Conservation (phyloP, 441 rosid genomes). For the Pelargonium fulgidum region DNA sequence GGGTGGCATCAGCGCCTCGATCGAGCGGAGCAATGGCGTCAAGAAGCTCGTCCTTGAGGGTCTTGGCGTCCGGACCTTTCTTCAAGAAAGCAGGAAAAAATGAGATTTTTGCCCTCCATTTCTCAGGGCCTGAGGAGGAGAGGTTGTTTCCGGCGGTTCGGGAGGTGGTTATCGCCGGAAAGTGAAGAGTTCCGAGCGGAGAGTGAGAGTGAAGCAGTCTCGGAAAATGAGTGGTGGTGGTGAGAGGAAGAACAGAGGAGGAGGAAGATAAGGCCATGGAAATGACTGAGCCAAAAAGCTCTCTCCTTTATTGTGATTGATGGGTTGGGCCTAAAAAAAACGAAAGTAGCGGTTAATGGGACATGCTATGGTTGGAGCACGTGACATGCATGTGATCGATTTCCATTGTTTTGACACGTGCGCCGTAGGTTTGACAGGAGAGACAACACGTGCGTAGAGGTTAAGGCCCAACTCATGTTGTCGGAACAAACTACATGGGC, state of each 20-base stretch:
- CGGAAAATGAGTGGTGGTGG: slow-evolving; percentile 18
- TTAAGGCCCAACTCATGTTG: too few species aligned
- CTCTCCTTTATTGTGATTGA: not conserved
- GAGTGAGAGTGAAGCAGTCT: slow-evolving; percentile 2
- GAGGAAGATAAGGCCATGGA: slow-evolving; percentile 35
- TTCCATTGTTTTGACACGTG: too few species aligned
- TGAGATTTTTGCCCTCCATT: slow-evolving; percentile 54
- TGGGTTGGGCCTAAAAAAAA: not conserved
- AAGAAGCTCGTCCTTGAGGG: slow-evolving; percentile 62
- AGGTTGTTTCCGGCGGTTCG: slow-evolving; percentile 20
- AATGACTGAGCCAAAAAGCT: not conserved
- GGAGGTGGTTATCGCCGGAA: slow-evolving; percentile 25
- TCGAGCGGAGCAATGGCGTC: slow-evolving; percentile 66
- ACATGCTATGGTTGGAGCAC: not conserved
- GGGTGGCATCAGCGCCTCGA: slow-evolving; percentile 75
- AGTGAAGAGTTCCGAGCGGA: slow-evolving; percentile 21
- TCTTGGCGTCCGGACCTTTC: slow-evolving; percentile 49
- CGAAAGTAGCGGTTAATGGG: slow-evolving; percentile 5
- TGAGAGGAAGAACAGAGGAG: slow-evolving; percentile 19
- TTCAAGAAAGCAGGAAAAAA: slow-evolving; percentile 76
- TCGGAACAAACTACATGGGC: too few species aligned
- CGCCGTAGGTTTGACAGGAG: too few species aligned
- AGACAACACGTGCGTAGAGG: too few species aligned
- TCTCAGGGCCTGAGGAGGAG: slow-evolving; percentile 22
- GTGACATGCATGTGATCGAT: not conserved